Evolutionary conservation across 73 alveolate species (phyloP).

Genomic region (Paramecium tetraurelia): DNA sequence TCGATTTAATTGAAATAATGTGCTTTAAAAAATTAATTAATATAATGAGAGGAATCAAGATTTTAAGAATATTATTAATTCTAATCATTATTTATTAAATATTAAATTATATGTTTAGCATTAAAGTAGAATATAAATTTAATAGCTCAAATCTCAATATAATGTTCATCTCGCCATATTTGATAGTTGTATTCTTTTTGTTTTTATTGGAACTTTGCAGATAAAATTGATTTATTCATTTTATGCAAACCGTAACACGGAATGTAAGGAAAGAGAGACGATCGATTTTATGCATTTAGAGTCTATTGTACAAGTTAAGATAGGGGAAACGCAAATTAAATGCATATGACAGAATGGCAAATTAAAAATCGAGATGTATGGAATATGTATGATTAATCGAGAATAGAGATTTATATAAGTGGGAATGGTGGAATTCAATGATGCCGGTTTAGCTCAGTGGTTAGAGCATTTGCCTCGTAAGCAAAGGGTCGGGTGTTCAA

Average conservation of each 20-base stretch:
- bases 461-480: conserved; percentile 52
- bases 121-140: not conserved
- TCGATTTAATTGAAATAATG: not conserved
- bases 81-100: not conserved
- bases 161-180: no score
- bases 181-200: no score
- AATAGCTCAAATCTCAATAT: no score
- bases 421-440: not conserved
- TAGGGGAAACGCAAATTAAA: not conserved
- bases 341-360: not conserved
- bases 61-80: not conserved
- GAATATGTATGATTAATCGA: not conserved
- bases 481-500: conserved; percentile 59
- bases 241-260: no score
- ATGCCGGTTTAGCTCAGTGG: conserved; percentile 49
- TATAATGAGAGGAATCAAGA: not conserved
- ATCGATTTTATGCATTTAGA: no score
- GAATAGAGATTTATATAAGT: not conserved
- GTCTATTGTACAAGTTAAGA: no score
- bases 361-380: not conserved
- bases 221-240: no score
- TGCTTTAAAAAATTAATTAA: not conserved
- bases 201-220: no score
- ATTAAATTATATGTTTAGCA: not conserved
- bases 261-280: no score